Evolutionary conservation across 345 rosid species (phyloP).

Genomic region (Brassica carinata): DNA sequence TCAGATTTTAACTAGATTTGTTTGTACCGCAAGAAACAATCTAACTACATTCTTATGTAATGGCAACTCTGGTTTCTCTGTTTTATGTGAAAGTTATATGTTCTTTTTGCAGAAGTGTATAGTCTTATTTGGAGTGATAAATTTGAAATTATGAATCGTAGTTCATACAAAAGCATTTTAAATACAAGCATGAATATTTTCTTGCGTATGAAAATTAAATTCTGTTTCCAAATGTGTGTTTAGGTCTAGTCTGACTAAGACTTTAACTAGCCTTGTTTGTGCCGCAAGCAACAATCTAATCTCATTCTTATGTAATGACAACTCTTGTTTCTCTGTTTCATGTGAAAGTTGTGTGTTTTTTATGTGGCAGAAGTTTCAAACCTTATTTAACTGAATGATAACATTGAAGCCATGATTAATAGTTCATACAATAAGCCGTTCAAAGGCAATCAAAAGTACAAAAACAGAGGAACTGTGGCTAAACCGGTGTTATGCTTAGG

Average conservation of each 20-base stretch:
- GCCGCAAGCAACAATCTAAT: slow-evolving; percentile 17
- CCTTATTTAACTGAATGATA: slow-evolving; percentile 11
- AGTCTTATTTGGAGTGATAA: slow-evolving; percentile 6
- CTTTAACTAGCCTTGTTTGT: not conserved
- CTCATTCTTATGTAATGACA: slow-evolving; percentile 15
- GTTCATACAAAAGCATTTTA: slow-evolving; percentile 19
- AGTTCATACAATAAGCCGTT: slow-evolving; percentile 22
- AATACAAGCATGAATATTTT: slow-evolving; percentile 17
- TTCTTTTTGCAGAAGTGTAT: not conserved
- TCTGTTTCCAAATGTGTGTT: not conserved
- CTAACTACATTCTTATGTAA: slow-evolving; percentile 30
- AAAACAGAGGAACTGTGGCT: slow-evolving; percentile 13
- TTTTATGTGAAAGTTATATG: not conserved
- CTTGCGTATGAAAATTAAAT: too few species aligned
- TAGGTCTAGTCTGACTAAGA: slow-evolving; percentile 5
- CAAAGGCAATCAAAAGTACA: slow-evolving; percentile 25
- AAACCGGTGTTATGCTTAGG: slow-evolving; percentile 30
- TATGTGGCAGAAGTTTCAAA: not conserved
- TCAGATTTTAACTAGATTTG: not conserved
- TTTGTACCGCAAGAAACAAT: not conserved
- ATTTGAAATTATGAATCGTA: slow-evolving; percentile 10
- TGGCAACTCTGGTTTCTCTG: slow-evolving; percentile 6
- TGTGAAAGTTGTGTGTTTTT: not conserved
- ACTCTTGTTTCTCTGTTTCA: slow-evolving; percentile 2
- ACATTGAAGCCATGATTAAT: slow-evolving; percentile 14